Evolutionary conservation across 2,329 filamentous ascomycete genomes (phyloP).

Genomic region (Lachnellula arida): DNA sequence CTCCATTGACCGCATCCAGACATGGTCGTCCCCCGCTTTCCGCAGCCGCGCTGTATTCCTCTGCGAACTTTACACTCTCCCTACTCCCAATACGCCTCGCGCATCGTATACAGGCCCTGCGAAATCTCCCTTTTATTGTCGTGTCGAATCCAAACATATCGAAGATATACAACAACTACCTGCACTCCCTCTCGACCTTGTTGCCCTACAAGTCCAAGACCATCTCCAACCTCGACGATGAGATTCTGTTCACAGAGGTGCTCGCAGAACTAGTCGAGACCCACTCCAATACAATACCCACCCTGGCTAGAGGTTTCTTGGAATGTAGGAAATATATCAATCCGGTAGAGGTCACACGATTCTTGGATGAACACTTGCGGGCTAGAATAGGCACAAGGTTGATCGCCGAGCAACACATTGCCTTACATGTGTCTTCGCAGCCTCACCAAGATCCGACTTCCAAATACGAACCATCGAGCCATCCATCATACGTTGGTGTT

Average conservation of each 20-base stretch:
- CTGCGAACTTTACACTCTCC: slow-evolving; percentile 91
- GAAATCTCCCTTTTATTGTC: slow-evolving; percentile 94
- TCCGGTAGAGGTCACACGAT: slow-evolving; percentile 76
- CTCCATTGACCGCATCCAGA: slow-evolving; percentile 33
- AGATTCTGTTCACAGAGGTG: slow-evolving; percentile 85
- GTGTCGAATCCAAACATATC: slow-evolving; percentile 96
- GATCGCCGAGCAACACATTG: slow-evolving; percentile 95
- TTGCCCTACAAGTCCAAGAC: slow-evolving; percentile 61
- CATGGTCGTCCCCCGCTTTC: slow-evolving; percentile 81
- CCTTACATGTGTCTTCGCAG: slow-evolving; percentile 71
- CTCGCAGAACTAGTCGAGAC: slow-evolving; percentile 94
- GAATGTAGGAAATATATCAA: slow-evolving; percentile 90
- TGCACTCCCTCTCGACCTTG: slow-evolving; percentile 86
- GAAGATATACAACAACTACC: slow-evolving; percentile 92
- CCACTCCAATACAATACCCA: slow-evolving; percentile 90
- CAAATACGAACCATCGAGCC: slow-evolving; percentile 46
- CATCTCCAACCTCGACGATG: slow-evolving; percentile 77
- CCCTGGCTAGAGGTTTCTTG: slow-evolving; percentile 85
- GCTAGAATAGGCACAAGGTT: slow-evolving; percentile 90
- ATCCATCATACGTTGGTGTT: slow-evolving; percentile 74
- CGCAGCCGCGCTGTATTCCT: slow-evolving; percentile 73
- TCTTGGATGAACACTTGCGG: slow-evolving; percentile 89
- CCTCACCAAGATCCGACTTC: slow-evolving; percentile 60
- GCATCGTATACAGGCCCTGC: slow-evolving; percentile 86
- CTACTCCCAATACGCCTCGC: slow-evolving; percentile 89